Percentiles rank a stretch among this genome's conserved stretches.
phyloP scores from a whole-genome alignment of 352 stramenopile species.

The Globisporangium nodosum region DNA sequence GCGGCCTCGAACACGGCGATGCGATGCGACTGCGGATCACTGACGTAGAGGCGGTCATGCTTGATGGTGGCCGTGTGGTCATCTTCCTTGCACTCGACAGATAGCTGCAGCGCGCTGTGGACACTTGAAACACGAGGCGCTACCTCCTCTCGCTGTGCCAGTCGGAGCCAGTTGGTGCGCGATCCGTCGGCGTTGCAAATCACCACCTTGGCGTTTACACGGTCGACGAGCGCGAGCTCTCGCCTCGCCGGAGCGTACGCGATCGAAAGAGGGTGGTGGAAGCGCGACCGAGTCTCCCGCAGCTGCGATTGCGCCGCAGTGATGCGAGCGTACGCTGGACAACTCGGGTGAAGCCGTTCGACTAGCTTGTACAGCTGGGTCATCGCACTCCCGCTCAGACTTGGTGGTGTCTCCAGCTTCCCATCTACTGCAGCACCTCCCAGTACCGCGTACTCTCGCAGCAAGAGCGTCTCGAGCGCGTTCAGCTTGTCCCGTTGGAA shows the following conservation, averaged over 20 bases:
- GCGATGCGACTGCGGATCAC: slow-evolving; percentile 47
- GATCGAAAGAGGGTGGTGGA: slow-evolving; percentile 44
- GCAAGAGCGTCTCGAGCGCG: slow-evolving; percentile 17
- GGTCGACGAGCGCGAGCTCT: slow-evolving; percentile 43
- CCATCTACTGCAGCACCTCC: background rate
- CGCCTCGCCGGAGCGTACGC: slow-evolving; percentile 24
- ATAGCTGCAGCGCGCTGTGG: slow-evolving; percentile 22
- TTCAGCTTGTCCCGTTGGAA: slow-evolving; percentile 36
- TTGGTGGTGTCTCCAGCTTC: slow-evolving; percentile 8
- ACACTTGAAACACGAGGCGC: slow-evolving; percentile 14
- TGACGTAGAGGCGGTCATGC: slow-evolving; percentile 31
- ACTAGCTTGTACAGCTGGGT: slow-evolving; percentile 27
- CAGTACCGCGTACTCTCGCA: slow-evolving; percentile 28
- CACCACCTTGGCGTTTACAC: slow-evolving; percentile 40
- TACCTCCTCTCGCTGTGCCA: slow-evolving; percentile 12
- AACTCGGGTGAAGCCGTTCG: slow-evolving; percentile 35
- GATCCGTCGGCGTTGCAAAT: slow-evolving; percentile 52
- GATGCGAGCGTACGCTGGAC: slow-evolving; percentile 28
- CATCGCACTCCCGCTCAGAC: slow-evolving; percentile 25
- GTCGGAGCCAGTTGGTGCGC: slow-evolving; percentile 28
- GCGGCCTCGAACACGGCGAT: slow-evolving; percentile 32
- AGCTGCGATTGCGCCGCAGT: slow-evolving; percentile 23
- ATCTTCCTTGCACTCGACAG: background rate
- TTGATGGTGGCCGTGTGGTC: background rate
- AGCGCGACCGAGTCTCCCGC: slow-evolving; percentile 21